Evolutionary conservation across 2,329 filamentous ascomycete genomes (phyloP).

Genomic region (Trichoderma sp.): DNA sequence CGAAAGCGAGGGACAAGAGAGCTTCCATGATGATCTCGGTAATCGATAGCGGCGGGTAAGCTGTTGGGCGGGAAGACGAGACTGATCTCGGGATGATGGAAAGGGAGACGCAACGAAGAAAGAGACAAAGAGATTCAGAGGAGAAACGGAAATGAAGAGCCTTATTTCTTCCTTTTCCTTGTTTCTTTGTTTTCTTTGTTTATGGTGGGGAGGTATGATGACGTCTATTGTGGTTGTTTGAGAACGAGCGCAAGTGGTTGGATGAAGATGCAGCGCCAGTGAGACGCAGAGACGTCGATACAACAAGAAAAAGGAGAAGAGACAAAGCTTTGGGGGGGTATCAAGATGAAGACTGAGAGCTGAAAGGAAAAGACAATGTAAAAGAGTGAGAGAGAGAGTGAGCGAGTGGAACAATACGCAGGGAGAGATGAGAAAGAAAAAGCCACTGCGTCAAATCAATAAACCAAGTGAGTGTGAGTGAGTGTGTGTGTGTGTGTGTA

Average conservation of each 20-base stretch:
- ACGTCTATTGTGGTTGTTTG: not conserved
- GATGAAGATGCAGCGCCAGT: not conserved
- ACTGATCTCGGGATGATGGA: not conserved
- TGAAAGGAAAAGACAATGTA: constrained; percentile 1
- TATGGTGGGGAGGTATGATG: constrained; percentile 2
- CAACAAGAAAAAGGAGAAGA: constrained; percentile 10
- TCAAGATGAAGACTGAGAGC: constrained; percentile 9
- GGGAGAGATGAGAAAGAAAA: constrained; percentile 13
- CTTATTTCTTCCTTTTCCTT: not conserved
- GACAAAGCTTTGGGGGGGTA: constrained; percentile 14
- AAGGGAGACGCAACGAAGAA: not conserved
- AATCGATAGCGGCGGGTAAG: not conserved
- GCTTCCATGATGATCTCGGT: constrained; percentile 65
- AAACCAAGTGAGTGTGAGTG: not conserved
- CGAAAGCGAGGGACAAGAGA: constrained; percentile 88
- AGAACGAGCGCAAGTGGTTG: not conserved
- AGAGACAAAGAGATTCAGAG: not conserved
- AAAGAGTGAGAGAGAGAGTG: constrained; percentile 3
- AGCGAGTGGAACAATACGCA: constrained; percentile 11
- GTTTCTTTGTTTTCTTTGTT: not conserved
- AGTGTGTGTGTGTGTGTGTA: no score
- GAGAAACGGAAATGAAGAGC: not conserved
- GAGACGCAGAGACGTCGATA: constrained; percentile 5
- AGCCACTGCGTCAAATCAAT: constrained; percentile 6
- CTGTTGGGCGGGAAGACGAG: not conserved